Base-by-base conservation (phyloP, 495 filamentous ascomycete species). In the Terfezia claveryi region DNA sequence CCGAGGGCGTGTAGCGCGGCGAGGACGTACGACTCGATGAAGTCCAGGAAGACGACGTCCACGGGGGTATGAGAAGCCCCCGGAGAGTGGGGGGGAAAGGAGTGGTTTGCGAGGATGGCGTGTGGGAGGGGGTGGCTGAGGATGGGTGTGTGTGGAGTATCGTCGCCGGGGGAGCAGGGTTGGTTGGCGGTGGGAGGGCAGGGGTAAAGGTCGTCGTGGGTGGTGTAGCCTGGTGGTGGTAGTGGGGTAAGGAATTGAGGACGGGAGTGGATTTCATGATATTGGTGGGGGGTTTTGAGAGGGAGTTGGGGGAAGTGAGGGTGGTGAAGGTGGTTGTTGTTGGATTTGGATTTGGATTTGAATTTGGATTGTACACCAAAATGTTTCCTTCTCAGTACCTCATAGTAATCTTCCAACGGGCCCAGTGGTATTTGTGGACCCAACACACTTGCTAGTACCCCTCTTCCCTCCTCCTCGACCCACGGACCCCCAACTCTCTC, bases 41-140 rank as follows among this genome's bases (percentile, higher is more conserved):
- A 98, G 61, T 93, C 87, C 50, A 89, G 73, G 65, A 91, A 98
- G 23, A 95, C 80, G 5, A 98, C 59, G 64, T 95, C 89, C 2
- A 96, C 82, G 14, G 46, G 67, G 61, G 14, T 17, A 11, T 9
- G 51, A 14, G 5, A 55, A 27, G 37, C 57, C 23, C 41, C 41
- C 14, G 12, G 14, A 1, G 76, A 68, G 27, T 4, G 27, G 27
- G 27, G 2, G 27, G 27, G 27, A 56, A 85, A 79, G 2, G 63
- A 69, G 37, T 83, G 71, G 50, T 80, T 64, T 1, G 79, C 65
- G 62, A 85, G 82, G 57, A 96, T 78, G 64, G 80, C 82, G 63
- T 93, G 94, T 2, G 89, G 88, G 11, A 91, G 76, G 4, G 67
- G 63, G 66, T 91, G 87, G 64, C 83, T 85, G 27, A 73, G 67